These are phyloP conservation scores for Phenoliferia sp. DNA, from an alignment of 1,284 basidiomycete genomes.

Conservation along the genomic window DNA sequence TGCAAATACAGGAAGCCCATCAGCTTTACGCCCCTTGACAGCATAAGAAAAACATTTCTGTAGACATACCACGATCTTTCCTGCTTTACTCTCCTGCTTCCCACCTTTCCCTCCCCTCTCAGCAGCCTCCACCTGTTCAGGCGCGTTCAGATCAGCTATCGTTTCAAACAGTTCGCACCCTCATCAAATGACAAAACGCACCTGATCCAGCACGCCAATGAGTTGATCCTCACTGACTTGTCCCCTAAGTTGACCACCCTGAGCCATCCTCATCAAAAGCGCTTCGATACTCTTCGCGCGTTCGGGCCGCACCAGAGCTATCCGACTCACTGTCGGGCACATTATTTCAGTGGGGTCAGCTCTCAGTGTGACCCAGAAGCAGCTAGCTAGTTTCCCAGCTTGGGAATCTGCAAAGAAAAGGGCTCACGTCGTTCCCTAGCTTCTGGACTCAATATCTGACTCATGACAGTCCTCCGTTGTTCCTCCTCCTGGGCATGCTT, in stretches of 20 bases:
- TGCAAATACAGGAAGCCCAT: constrained; percentile 38
- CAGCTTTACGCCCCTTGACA: neutral
- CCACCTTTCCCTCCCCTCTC: constrained; percentile 53
- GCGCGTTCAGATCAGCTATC: constrained; percentile 3
- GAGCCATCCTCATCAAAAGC: constrained; percentile 83
- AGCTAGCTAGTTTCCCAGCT: neutral
- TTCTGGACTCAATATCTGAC: constrained; percentile 77
- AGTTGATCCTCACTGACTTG: constrained; percentile 82
- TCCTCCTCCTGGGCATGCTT: constrained; percentile 41
- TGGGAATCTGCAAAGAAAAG: neutral
- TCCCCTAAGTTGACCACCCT: constrained; percentile 81
- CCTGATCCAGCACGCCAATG: constrained; percentile 89
- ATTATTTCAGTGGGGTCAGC: neutral
- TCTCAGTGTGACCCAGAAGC: constrained; percentile 7
- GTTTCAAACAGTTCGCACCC: neutral
- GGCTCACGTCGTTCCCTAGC: constrained; percentile 86
- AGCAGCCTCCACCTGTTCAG: constrained; percentile 55
- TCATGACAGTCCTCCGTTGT: constrained; percentile 61
- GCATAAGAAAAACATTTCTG: neutral
- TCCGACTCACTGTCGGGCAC: constrained; percentile 65
- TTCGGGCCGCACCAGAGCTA: constrained; percentile 84
- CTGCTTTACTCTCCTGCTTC: constrained; percentile 45
- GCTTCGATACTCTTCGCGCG: constrained; percentile 80
- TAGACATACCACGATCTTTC: constrained; percentile 61
- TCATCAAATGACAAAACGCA: constrained; percentile 38